Evolutionary conservation across 2,329 filamentous ascomycete genomes (phyloP).

Genomic region (Fusarium bulbicola): DNA sequence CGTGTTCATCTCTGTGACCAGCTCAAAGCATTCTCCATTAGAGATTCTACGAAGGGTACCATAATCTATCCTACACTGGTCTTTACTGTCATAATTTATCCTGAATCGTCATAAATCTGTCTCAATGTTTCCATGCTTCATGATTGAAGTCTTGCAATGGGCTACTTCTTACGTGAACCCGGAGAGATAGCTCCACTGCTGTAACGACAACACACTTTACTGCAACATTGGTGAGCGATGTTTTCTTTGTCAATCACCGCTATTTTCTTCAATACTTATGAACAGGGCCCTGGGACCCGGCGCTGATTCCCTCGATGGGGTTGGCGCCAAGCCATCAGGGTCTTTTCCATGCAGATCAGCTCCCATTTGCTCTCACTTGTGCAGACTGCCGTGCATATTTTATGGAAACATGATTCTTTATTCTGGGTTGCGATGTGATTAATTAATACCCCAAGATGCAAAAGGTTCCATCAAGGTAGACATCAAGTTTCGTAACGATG

Average conservation of each 20-base stretch:
- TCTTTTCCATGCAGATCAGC: neutral
- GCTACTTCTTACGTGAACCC: neutral
- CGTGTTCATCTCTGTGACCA: too few species aligned
- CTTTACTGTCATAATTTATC: neutral
- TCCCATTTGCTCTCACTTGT: neutral
- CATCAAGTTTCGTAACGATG: accelerated
- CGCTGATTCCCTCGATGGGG: neutral
- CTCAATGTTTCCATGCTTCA: accelerated
- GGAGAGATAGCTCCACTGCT: neutral
- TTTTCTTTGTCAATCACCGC: neutral
- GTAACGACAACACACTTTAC: neutral
- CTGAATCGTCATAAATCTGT: accelerated
- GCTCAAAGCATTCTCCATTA: accelerated
- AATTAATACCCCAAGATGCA: accelerated
- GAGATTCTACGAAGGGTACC: accelerated
- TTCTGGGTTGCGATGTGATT: too few species aligned
- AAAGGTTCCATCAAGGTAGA: neutral
- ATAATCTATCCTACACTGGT: accelerated
- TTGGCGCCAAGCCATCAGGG: neutral
- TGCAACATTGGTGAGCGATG: accelerated
- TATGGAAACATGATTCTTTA: neutral
- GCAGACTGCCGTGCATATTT: neutral
- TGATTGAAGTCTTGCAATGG: neutral
- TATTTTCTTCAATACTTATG: accelerated
- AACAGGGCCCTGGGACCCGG: neutral